Evolutionary conservation across 495 filamentous ascomycete genomes (phyloP), one percentile per base, ranked within the genome.

Genomic region (Aspergillus egyptiacus): DNA sequence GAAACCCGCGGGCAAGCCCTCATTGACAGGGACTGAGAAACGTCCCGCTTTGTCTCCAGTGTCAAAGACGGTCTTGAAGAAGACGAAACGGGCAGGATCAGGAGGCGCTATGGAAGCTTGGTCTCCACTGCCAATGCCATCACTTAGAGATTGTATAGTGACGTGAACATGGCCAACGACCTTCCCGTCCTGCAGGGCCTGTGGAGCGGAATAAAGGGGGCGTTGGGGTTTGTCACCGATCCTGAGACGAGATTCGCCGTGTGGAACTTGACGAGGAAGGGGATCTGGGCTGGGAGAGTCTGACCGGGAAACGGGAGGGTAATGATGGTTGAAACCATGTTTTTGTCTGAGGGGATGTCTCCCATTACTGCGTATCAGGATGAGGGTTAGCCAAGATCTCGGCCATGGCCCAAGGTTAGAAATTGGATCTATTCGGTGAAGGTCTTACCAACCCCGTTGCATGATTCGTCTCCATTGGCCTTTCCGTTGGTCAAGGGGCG

Each of bases 271-370:
- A 49, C 19, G 19, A 15, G 6, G 19, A 49, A 49, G 2, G 46
- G n/a, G 3, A 1, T 41, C 2, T 34, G 14, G 9, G 27, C 24
- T 33, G 25, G 25, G 27, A 41, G 18, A n/a, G 25, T 10, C 28
- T 40, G 17, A 18, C 18, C 36, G 5, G 24, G 35, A 19, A 17
- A 22, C 8, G 46, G 46, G 14, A 15, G 22, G n/a, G 36, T 40
- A 7, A 49, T 40, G 18, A 49, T 28, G 14, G 35, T 49, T 8
- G 46, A 41, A 19, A 41, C 14, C 36, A 49, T 49, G 24, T 49
- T 22, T 1, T 22, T 34, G 5, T 28, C 28, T 3, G 46, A 34
- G 19, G 46, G 46, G 18, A 40, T 49, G 6, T 40, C 36, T 3
- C 46, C 46, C 46, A 49, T 49, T 9, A 49, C 46, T 49, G 22